These are phyloP conservation scores for Elaeagnus macrophylla DNA, from an alignment of 306 rosid species.

Conservation along the genomic window DNA sequence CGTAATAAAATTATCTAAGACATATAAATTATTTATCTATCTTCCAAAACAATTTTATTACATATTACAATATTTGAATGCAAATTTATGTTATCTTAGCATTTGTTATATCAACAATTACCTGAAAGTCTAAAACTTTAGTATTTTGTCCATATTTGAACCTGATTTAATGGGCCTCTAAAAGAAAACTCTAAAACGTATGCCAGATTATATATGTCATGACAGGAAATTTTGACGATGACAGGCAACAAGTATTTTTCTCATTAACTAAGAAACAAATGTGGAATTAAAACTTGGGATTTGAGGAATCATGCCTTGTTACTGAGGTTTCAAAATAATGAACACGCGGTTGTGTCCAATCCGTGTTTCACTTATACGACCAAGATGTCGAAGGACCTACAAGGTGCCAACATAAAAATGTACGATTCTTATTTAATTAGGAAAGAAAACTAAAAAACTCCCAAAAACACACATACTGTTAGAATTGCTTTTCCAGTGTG, in stretches of 20 bases:
- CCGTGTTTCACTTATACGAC: conserved; percentile 77
- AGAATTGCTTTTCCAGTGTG: conserved; percentile 85
- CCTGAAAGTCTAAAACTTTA: background rate
- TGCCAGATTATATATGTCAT: too few species aligned
- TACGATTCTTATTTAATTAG: background rate
- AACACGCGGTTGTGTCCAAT: conserved; percentile 75
- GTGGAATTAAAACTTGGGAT: too few species aligned
- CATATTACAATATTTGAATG: too few species aligned
- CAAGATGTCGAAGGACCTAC: conserved; percentile 95
- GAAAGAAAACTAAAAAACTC: background rate
- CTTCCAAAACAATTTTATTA: too few species aligned
- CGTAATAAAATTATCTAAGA: too few species aligned
- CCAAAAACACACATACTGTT: conserved; percentile 46
- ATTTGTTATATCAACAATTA: too few species aligned
- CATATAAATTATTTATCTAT: too few species aligned
- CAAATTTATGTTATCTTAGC: too few species aligned
- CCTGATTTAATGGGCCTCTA: background rate
- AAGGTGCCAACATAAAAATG: conserved; percentile 4
- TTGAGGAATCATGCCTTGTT: conserved; percentile 1
- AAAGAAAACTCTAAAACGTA: background rate
- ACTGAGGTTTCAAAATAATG: conserved; percentile 57
- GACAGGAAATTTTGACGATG: too few species aligned
- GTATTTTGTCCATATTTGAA: background rate
- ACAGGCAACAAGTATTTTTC: background rate
- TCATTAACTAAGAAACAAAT: background rate